Evolutionary conservation across 2,329 filamentous ascomycete species (phyloP).

Genomic region (Epichloe brachyelytri): DNA sequence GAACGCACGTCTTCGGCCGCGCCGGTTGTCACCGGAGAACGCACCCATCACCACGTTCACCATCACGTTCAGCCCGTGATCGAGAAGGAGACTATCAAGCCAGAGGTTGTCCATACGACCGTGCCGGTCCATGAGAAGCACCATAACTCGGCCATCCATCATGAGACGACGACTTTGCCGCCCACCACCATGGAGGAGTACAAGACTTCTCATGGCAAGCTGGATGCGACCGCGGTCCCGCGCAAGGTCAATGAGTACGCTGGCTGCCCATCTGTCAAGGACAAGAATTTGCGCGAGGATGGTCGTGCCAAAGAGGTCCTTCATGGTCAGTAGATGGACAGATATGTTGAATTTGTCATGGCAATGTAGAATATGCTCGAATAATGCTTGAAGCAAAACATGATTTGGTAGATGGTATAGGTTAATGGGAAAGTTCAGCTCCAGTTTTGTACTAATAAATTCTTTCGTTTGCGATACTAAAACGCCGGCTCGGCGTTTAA

Average conservation of each 20-base stretch:
- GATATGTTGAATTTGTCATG: too few species aligned
- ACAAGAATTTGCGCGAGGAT: neutral
- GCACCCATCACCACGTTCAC: slow-evolving; percentile 37
- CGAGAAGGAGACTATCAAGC: slow-evolving; percentile 55
- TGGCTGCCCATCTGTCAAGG: slow-evolving; percentile 38
- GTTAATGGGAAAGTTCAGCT: too few species aligned
- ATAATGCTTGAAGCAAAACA: too few species aligned
- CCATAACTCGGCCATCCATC: slow-evolving; percentile 52
- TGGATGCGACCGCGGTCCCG: slow-evolving; percentile 41
- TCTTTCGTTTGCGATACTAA: too few species aligned
- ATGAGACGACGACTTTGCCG: slow-evolving; percentile 50
- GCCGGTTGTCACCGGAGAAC: slow-evolving; percentile 17
- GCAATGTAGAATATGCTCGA: too few species aligned
- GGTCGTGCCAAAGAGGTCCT: neutral
- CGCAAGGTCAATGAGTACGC: slow-evolving; percentile 40
- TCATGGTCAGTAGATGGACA: neutral
- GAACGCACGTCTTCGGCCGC: slow-evolving; percentile 15
- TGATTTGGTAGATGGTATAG: too few species aligned
- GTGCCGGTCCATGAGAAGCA: slow-evolving; percentile 61
- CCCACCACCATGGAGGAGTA: slow-evolving; percentile 54
- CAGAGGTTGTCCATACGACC: slow-evolving; percentile 57
- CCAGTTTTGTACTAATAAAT: too few species aligned
- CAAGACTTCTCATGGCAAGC: slow-evolving; percentile 29
- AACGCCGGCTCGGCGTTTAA: too few species aligned
- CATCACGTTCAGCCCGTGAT: slow-evolving; percentile 60